Evolutionary conservation across 75 land plant genomes (phyloP).

Genomic region (Adiantum capillusveneris): DNA sequence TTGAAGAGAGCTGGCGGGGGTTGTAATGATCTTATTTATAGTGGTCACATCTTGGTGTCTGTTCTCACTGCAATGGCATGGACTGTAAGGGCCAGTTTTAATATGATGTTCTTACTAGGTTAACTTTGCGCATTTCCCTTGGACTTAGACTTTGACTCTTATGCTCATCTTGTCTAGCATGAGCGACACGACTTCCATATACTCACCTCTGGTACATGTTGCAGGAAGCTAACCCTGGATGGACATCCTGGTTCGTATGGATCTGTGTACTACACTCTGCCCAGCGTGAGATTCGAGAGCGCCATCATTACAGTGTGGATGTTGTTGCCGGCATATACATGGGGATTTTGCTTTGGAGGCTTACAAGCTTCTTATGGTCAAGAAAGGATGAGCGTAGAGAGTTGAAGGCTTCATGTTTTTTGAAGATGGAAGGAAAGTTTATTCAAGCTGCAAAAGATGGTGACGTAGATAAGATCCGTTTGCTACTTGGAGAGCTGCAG

Average conservation of each 20-base stretch:
- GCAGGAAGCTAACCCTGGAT: conserved; percentile 95
- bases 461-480: conserved; percentile 62
- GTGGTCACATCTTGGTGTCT: conserved; percentile 91
- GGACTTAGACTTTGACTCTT: no score
- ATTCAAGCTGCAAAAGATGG: conserved; percentile 88
- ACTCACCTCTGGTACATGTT: no score
- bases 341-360: conserved; percentile 78
- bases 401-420: conserved; percentile 33
- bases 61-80: conserved; percentile 98
- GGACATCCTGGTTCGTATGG: conserved; percentile 71
- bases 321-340: conserved; percentile 76
- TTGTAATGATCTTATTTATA: conserved; percentile 88
- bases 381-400: conserved; percentile 26
- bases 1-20: conserved; percentile 88
- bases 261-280: conserved; percentile 70
- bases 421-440: conserved; percentile 45
- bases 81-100: conserved; percentile 45
- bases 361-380: conserved; percentile 69
- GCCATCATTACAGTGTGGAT: conserved; percentile 86
- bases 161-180: no score
- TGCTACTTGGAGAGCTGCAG: conserved; percentile 46
- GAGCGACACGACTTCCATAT: no score
- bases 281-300: conserved; percentile 83
- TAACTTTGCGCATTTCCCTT: no score
- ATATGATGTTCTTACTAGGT: no score